These are phyloP conservation scores for Gorgonomyces haynaldii DNA, from an alignment of 192 early-diverging fungal species.

Conservation along the genomic window DNA sequence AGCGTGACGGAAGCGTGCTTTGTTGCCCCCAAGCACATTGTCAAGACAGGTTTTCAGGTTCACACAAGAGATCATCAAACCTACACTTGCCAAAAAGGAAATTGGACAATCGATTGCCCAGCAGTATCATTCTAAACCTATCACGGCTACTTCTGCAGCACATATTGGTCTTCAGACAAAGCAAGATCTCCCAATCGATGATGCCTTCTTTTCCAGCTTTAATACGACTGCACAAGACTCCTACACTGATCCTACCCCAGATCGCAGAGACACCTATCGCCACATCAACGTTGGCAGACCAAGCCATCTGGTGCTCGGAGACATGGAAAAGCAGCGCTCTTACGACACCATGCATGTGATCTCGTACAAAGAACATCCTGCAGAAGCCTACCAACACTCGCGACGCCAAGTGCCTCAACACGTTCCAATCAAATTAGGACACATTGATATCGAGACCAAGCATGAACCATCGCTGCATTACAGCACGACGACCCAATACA, in stretches of 20 bases:
- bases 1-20: background rate
- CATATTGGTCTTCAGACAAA: conserved; percentile 3
- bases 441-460: too few species aligned
- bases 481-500: background rate
- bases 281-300: background rate
- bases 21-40: background rate
- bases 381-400: too few species aligned
- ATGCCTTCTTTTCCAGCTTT: background rate
- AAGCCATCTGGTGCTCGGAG: background rate
- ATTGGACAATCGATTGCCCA: background rate
- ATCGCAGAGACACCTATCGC: background rate
- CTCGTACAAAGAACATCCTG: background rate
- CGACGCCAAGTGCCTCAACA: too few species aligned
- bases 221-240: conserved; percentile 1
- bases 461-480: too few species aligned
- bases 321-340: background rate
- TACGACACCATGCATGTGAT: background rate
- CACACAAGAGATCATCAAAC: background rate
- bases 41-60: background rate
- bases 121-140: background rate
- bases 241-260: background rate
- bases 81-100: background rate
- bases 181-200: conserved; percentile 3
- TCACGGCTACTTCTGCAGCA: background rate
- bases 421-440: too few species aligned